phyloP scores from a whole-genome alignment of 1,139 yeast genomes.

The Arxiozyma bovina region DNA sequence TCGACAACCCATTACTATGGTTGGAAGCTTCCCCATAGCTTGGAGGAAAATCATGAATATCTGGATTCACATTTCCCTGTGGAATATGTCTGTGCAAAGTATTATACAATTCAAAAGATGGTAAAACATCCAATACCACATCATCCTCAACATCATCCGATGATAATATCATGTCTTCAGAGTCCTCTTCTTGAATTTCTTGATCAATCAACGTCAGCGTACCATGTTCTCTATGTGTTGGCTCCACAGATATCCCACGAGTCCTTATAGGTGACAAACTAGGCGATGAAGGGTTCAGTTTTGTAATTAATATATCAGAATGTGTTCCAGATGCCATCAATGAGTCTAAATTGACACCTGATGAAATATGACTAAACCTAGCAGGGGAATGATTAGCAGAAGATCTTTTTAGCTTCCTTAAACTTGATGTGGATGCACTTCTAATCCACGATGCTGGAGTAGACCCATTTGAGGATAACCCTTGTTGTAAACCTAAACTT shows the following conservation, averaged over 20 bases:
- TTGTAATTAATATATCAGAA: background rate
- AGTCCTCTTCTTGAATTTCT: constrained; percentile 1
- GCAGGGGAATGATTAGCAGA: background rate
- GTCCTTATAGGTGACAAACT: constrained; percentile 3
- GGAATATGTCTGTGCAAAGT: constrained; percentile 31
- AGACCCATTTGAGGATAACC: background rate
- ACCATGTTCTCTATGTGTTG: background rate
- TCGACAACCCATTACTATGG: background rate
- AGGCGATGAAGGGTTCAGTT: constrained; percentile 2
- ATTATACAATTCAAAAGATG: constrained; percentile 31
- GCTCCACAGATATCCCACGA: constrained; percentile 1
- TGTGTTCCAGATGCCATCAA: background rate
- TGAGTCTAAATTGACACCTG: background rate
- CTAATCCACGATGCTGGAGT: constrained; percentile 16
- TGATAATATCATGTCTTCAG: background rate
- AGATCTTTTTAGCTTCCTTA: constrained; percentile 10
- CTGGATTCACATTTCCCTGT: constrained; percentile 29
- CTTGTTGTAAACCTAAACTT: background rate
- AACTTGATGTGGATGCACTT: constrained; percentile 17
- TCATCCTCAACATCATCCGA: constrained; percentile 5
- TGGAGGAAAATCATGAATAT: constrained; percentile 28
- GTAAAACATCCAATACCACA: constrained; percentile 26
- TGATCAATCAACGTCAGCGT: background rate
- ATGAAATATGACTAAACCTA: background rate
- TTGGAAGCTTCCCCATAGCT: constrained; percentile 18